These are phyloP conservation scores for Calocera viscosa DNA, from an alignment of 768 basidiomycete species.

Conservation along the genomic window DNA sequence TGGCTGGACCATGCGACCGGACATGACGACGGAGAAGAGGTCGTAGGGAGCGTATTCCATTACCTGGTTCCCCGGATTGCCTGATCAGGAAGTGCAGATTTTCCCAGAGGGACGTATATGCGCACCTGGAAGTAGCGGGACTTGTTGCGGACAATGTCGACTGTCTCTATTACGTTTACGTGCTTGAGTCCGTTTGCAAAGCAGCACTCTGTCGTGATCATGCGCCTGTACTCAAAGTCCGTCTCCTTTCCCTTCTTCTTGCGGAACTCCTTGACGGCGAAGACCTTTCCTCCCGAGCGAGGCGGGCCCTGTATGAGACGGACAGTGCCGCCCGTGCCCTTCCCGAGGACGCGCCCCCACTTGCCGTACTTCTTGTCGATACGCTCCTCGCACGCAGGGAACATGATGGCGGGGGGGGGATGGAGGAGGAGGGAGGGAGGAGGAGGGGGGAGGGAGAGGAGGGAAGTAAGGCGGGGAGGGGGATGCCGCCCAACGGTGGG, in stretches of 20 bases:
- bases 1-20: constrained; percentile 92
- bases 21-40: constrained; percentile 99
- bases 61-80: constrained; percentile 47
- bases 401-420: not conserved
- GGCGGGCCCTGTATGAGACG: constrained; percentile 77
- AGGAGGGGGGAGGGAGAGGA: not conserved
- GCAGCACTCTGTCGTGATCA: constrained; percentile 98
- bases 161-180: constrained; percentile 90
- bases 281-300: constrained; percentile 75
- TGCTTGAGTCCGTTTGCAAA: constrained; percentile 94
- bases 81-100: constrained; percentile 8
- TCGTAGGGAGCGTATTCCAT: constrained; percentile 99
- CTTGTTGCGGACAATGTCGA: constrained; percentile 95
- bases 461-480: not conserved
- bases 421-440: not conserved
- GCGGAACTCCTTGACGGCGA: constrained; percentile 95
- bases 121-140: constrained; percentile 96
- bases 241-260: constrained; percentile 77
- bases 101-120: constrained; percentile 4
- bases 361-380: constrained; percentile 98
- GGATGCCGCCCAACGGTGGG: not conserved
- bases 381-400: constrained; percentile 70
- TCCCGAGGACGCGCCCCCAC: constrained; percentile 93
- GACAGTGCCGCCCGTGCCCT: constrained; percentile 94
- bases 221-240: constrained; percentile 97